Base-by-base conservation (phyloP, 805 yeast species). In the Starmerella tilneyi region DNA sequence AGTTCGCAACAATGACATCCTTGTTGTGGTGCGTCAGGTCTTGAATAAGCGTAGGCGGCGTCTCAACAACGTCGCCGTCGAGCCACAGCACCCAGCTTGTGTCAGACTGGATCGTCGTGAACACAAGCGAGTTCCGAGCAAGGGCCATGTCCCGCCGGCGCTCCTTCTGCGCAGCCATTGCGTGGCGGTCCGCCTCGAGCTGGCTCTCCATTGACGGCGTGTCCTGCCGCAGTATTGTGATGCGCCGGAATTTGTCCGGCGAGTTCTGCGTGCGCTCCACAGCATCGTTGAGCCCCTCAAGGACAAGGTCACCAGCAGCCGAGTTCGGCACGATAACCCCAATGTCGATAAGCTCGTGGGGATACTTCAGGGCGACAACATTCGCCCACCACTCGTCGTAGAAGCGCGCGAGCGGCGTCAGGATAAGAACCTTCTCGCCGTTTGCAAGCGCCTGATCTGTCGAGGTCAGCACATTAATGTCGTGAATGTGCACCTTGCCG, bases 51-150 rank as follows among this genome's bases (percentile, higher is more conserved):
- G 82, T 76, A 12, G 74, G 65, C 15, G 96, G 94, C 5, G 95
- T 76, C 64, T 92, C 99, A 27, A 88, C 74, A 35, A 92, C 80
- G 64, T 92, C 99, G 2, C 94, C 80, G 64, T 92, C 99, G 54
- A 92, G 69, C 99, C 99, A 92, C 42, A 92, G 68, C 16, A 89
- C 82, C 98, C 98, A 92, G 19, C 94, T 77, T 2, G 94, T 86
- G 55, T 81, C 75, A 17, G 96, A 94, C 3, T 86, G 82, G 38
- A 92, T 68, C 1, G 96, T 78, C 9, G 96, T 82, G 66, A 86
- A 85, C 40, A 92, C 70, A 47, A 92, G 68, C 31, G 95, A 86
- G 68, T 92, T 92, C 61, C 98, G 73, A 3, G 97, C 96, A 53
- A 85, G 68, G 2, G 96, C 94, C 97, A 92, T 89, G 58, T 79